Percentiles rank a stretch among this genome's conserved stretches.
phyloP scores from a whole-genome alignment of 257 asterid genomes.

The Nicotiana sylvestris region DNA sequence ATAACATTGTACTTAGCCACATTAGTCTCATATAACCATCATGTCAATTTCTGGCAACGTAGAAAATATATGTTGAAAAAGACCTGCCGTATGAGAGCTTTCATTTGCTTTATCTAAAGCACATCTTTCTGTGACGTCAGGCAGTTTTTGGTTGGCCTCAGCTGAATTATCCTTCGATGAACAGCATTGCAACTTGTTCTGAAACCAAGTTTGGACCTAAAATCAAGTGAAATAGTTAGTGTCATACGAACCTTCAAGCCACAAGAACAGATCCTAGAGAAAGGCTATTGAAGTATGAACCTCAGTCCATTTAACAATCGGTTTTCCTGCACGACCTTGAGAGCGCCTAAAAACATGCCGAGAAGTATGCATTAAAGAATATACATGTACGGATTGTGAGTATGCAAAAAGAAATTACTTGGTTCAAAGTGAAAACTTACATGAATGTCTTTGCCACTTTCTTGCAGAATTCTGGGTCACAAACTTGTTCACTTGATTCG shows the following conservation, averaged over 20 bases:
- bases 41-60: too few species aligned
- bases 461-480: conserved; percentile 51
- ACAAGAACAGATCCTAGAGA: neutral
- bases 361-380: conserved; percentile 1
- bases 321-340: conserved; percentile 83
- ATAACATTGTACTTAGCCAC: neutral
- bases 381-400: neutral
- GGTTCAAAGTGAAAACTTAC: conserved; percentile 30
- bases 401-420: neutral
- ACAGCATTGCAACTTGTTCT: conserved; percentile 36
- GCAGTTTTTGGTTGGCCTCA: conserved; percentile 20
- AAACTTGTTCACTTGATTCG: conserved; percentile 31
- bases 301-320: conserved; percentile 77
- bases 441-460: conserved; percentile 60
- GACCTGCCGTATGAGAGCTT: conserved; percentile 15
- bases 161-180: conserved; percentile 29
- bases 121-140: conserved; percentile 29
- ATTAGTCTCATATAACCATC: neutral
- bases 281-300: conserved; percentile 26
- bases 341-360: conserved; percentile 52
- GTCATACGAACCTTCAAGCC: neutral
- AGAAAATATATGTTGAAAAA: neutral
- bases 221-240: neutral
- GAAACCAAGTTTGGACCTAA: conserved; percentile 75
- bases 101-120: conserved; percentile 27